Base-by-base conservation (phyloP, 2,329 filamentous ascomycete genomes). In the Penicillium hesseltinei region DNA sequence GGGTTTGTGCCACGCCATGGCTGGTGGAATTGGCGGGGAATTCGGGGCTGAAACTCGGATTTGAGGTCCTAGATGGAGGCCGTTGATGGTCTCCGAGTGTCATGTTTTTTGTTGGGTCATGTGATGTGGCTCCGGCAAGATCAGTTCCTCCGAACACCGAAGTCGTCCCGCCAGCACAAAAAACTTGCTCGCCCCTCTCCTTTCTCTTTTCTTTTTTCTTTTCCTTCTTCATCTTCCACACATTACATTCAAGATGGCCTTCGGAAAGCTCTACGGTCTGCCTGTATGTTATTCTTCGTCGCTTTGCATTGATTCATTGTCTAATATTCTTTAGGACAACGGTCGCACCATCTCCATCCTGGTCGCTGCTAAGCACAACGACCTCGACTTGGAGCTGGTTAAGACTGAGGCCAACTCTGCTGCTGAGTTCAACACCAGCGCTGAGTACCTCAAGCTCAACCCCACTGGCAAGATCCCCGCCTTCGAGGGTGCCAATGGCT, bases 341-440 rank as follows among this genome's bases (percentile, higher is more conserved):
- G 83, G 90, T 80, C 92, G 93, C 83, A 90, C 89, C 78, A 90
- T 89, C 73, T 88, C 88, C 77, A 90, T 96, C 80, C 86, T 88
- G 78, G 92, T 91, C 71, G 91, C 97, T 75, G 94, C 94, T 72
- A 97, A 99, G 88, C 92, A 91, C 82, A 97, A 97, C 82, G 88
- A 89, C 77, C 86, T 99, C 75, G 92, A 97, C 67, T 79, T 99
- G 70, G 91, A 97, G 80, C 79, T 92, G 66, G 88, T 94, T 69
- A 80, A 89, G 71, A 89, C 87, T 64, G 54, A 69, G 63, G 56
- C 66, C 45, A 66, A 72, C 64, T 62, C 64, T 33, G 81, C 88
- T 75, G 82, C 84, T 63, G 78, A 78, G 65, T 87, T 87, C 69
- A 83, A 81, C 71, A 80, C 88, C 68, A 83, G 84, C 66, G 78